These are phyloP conservation scores for Fusarium oxysporum DNA, from an alignment of 2,329 filamentous ascomycete species.

Conservation along the genomic window DNA sequence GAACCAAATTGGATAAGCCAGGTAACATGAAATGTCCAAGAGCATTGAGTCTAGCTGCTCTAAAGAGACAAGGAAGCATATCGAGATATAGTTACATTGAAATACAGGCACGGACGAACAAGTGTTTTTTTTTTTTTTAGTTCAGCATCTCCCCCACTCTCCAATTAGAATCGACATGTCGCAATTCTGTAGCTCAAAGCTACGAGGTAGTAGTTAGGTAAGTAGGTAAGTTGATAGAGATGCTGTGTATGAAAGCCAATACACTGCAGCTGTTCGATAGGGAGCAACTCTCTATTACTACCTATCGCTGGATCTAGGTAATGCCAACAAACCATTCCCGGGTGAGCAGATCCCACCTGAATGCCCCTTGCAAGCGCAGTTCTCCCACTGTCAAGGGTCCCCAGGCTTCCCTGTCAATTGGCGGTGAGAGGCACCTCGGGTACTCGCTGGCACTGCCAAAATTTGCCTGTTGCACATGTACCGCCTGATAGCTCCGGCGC, in stretches of 20 bases:
- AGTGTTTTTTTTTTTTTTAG: background rate
- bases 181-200: background rate
- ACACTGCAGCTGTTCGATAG: background rate
- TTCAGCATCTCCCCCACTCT: background rate
- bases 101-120: background rate
- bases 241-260: background rate
- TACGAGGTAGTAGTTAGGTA: background rate
- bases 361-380: conserved; percentile 40
- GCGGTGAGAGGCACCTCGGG: conserved; percentile 41
- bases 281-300: background rate
- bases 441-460: conserved; percentile 26
- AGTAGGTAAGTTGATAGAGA: background rate
- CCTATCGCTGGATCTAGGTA: background rate
- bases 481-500: conserved; percentile 8
- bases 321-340: background rate
- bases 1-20: background rate
- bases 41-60: background rate
- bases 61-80: background rate
- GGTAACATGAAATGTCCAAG: background rate
- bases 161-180: background rate
- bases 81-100: background rate
- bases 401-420: conserved; percentile 44
- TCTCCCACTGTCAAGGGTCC: conserved; percentile 33
- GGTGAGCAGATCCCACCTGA: conserved; percentile 28
- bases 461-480: conserved; percentile 25